Conservation (phyloP, 2,329 filamentous ascomycete species). For the Nigrospora oryzae region DNA sequence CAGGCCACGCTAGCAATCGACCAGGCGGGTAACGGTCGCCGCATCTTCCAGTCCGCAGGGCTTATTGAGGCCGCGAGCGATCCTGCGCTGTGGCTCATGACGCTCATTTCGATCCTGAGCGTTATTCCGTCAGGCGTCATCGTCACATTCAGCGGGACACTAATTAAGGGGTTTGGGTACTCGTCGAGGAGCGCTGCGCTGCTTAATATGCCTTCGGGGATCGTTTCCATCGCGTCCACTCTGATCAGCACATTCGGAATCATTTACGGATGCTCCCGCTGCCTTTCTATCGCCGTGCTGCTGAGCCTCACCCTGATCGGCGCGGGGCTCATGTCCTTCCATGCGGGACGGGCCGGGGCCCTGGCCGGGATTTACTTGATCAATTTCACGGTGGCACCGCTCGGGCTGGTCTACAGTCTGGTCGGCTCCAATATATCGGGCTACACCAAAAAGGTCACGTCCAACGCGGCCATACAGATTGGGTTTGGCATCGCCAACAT, state of each 20-base stretch:
- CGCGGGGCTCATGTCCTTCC: conserved; percentile 26
- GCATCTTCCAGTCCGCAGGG: conserved; percentile 38
- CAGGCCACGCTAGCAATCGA: conserved; percentile 47
- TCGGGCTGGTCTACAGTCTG: conserved; percentile 27
- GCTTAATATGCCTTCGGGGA: conserved; percentile 10
- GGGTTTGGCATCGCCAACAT: conserved; percentile 41
- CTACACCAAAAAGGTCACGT: conserved; percentile 26
- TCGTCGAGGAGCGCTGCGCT: conserved; percentile 7
- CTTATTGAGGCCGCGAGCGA: conserved; percentile 31
- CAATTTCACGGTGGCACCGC: conserved; percentile 25
- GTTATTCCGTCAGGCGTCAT: conserved; percentile 27
- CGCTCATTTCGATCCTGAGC: conserved; percentile 25
- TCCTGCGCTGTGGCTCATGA: conserved; percentile 22
- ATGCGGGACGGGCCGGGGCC: conserved; percentile 14
- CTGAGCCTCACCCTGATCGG: conserved; percentile 26
- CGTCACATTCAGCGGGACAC: conserved; percentile 7
- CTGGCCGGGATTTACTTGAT: conserved; percentile 29
- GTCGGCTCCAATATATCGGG: conserved; percentile 13
- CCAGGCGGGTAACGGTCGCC: conserved; percentile 48
- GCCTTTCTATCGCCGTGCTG: conserved; percentile 11
- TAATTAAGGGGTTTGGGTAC: conserved; percentile 9
- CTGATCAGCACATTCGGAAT: conserved; percentile 6
- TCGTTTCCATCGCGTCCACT: conserved; percentile 13
- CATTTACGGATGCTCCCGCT: conserved; percentile 4
- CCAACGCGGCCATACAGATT: conserved; percentile 24